Base-by-base conservation (phyloP, 1,284 basidiomycete genomes). In the Coniophora puteana region DNA sequence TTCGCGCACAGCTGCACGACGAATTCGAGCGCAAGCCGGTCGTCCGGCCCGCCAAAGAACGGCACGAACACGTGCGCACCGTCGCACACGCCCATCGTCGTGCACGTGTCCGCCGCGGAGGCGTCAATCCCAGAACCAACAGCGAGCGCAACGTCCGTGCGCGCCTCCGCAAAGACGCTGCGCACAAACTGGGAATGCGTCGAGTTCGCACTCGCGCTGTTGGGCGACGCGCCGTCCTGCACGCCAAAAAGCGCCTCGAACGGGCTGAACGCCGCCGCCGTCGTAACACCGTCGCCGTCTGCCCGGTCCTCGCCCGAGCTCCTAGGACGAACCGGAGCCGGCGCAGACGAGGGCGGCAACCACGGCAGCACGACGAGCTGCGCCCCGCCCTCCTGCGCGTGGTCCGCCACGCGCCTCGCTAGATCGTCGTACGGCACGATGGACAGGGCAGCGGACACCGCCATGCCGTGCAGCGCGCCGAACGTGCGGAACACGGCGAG, bases 11-110 rank as follows among this genome's bases (percentile, higher is more conserved):
- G 71, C 62, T 93, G 90, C 10, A 89, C 76, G 8, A 89, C 73
- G 52, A 94, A 80, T 26, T 76, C 66, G 18, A 96, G 67, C 1
- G 91, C 89, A 8, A 90, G 74, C 2, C 93, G 79, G 57, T 96
- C 93, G 61, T 97, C 93, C 0, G 90, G 84, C 0, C 93, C 93
- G 37, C 93, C 93, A 58, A 93, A 87, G 76, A 95, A 96, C 1
- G 89, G 87, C 27, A 95, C 61, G 66, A 93, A 84, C 38, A 93
- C 62, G 51, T 89, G 89, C 50, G 83, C 78, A 25, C 47, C 26
- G 38, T 20, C 35, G n/a, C n/a, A n/a, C n/a, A n/a, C 31, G 24
- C 44, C 35, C 12, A 25, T 27, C 10, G 33, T 34, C 11, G 32
- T 23, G 13, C 44, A 26, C 4, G 13, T 24, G n/a, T 36, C 21